Conservation (phyloP, 768 basidiomycete species). For the Mrakia gelida region DNA sequence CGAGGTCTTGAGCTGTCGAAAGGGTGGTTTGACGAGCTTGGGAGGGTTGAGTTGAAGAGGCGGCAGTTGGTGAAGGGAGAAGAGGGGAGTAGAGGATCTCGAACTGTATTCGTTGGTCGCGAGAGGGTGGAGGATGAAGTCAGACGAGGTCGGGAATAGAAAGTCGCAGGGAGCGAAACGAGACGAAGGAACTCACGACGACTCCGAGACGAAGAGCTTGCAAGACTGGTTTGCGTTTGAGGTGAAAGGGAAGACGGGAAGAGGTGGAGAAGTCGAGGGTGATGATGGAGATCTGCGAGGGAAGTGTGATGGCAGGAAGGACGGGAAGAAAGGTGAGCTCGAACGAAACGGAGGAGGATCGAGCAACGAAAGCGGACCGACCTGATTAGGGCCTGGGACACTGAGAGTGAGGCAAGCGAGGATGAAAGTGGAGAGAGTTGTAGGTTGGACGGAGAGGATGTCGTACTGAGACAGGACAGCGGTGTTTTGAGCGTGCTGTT, state of each 20-base stretch:
- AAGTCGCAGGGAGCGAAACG: not conserved
- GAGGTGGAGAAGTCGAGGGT: slow-evolving; percentile 14
- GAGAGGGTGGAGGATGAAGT: not conserved
- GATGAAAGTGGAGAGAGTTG: slow-evolving; percentile 66
- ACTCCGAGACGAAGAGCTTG: slow-evolving; percentile 64
- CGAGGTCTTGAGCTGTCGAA: slow-evolving; percentile 26
- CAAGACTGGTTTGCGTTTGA: slow-evolving; percentile 30
- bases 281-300: slow-evolving; percentile 76
- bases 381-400: slow-evolving; percentile 48
- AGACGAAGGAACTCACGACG: slow-evolving; percentile 51
- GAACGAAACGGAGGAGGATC: not conserved
- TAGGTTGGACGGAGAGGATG: slow-evolving; percentile 69
- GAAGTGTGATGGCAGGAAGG: slow-evolving; percentile 90
- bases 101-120: not conserved
- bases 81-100: slow-evolving; percentile 29
- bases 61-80: slow-evolving; percentile 13
- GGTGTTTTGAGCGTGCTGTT: slow-evolving; percentile 66
- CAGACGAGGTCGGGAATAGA: slow-evolving; percentile 1
- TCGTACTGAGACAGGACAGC: slow-evolving; percentile 64
- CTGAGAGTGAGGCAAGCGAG: slow-evolving; percentile 75
- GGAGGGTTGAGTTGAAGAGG: slow-evolving; percentile 7
- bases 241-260: slow-evolving; percentile 19
- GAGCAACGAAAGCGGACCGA: not conserved
- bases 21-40: slow-evolving; percentile 25
- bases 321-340: not conserved